A percentile compares a stretch with the other conserved stretches of the same genome.
phyloP scores from a whole-genome alignment of 495 filamentous ascomycete genomes.

The Aspergillus avenaceus region DNA sequence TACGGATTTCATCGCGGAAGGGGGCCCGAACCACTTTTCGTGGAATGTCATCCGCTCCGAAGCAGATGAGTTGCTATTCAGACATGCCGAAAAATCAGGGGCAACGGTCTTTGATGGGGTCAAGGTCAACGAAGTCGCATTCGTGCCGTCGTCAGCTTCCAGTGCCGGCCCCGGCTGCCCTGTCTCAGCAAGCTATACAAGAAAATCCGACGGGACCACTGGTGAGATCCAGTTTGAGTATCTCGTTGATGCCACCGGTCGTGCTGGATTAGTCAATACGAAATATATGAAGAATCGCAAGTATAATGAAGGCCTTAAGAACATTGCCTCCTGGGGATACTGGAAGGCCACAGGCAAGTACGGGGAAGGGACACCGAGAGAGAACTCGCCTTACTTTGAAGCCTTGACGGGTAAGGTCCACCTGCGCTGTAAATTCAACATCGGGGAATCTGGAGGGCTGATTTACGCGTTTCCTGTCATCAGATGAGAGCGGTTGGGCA shows the following conservation, averaged over 20 bases:
- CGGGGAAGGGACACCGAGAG: slow-evolving; percentile 22
- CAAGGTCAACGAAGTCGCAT: slow-evolving; percentile 39
- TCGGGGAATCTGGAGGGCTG: no score
- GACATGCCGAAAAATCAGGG: slow-evolving; percentile 40
- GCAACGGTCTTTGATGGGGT: slow-evolving; percentile 40
- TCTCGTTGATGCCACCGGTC: slow-evolving; percentile 43
- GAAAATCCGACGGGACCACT: slow-evolving; percentile 26
- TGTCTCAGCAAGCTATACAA: slow-evolving; percentile 30
- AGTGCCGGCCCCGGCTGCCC: slow-evolving; percentile 34
- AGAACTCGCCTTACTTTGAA: slow-evolving; percentile 37
- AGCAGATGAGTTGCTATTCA: slow-evolving; percentile 43
- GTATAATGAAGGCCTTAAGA: slow-evolving; percentile 36
- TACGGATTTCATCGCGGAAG: slow-evolving; percentile 41
- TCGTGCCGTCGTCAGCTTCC: no score
- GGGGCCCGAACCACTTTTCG: slow-evolving; percentile 33
- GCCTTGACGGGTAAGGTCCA: no score
- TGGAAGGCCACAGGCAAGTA: slow-evolving; percentile 29
- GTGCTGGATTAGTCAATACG: slow-evolving; percentile 31
- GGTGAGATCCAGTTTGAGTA: slow-evolving; percentile 39
- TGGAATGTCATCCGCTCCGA: slow-evolving; percentile 52
- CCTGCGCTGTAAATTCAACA: no score
- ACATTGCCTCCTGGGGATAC: slow-evolving; percentile 44
- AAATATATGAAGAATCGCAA: slow-evolving; percentile 43
- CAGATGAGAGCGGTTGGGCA: slow-evolving; percentile 42
- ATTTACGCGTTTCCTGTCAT: no score